Evolutionary conservation across 768 basidiomycete genomes (phyloP).

Genomic region (Leccinum subtestaceum): DNA sequence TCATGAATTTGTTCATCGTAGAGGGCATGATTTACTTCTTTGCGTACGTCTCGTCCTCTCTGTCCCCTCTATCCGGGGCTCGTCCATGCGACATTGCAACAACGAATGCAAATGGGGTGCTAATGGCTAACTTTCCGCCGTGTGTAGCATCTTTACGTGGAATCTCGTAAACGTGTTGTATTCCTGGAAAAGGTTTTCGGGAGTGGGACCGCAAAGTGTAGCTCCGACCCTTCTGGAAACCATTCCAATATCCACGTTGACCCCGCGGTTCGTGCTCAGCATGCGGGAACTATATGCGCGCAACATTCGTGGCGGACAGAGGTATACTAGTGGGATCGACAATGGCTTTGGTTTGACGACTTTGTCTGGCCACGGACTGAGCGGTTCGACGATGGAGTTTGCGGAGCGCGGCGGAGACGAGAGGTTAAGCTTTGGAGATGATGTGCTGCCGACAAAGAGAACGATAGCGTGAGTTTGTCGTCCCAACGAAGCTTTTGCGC

Average conservation of each 20-base stretch:
- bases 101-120: background rate
- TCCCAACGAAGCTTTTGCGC: background rate
- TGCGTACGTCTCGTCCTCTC: conserved; percentile 3
- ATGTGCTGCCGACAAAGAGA: background rate
- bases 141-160: background rate
- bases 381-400: background rate
- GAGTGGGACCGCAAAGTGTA: background rate
- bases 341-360: background rate
- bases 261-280: background rate
- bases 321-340: background rate
- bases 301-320: background rate
- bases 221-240: background rate
- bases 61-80: background rate
- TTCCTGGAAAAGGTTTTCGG: background rate
- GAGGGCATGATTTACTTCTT: conserved; percentile 1
- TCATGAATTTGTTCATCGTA: background rate
- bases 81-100: background rate
- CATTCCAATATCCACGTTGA: background rate
- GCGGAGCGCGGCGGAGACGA: background rate
- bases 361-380: background rate
- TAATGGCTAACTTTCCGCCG: background rate
- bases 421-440: background rate
- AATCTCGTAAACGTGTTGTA: background rate
- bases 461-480: background rate
- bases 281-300: background rate